Percentiles rank a stretch among this genome's conserved stretches.
Conservation (phyloP, 1,284 basidiomycete species). For the Erythrobasidium hasegawianum region DNA sequence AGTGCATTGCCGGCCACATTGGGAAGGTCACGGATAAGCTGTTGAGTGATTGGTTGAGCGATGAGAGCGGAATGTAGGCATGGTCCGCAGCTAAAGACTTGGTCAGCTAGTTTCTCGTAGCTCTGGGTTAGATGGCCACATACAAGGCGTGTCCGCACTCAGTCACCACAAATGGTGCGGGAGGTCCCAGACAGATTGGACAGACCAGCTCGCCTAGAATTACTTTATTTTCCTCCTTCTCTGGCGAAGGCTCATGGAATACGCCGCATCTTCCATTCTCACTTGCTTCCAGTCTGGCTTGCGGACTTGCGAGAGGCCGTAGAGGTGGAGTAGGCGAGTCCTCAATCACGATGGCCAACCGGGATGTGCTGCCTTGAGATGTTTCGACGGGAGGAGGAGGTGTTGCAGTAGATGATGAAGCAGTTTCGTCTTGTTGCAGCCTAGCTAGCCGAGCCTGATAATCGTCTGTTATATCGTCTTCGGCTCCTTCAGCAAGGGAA, state of each 20-base stretch:
- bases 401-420: too few relatives aligned
- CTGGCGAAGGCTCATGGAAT: not conserved
- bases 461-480: too few relatives aligned
- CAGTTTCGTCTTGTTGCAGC: too few relatives aligned
- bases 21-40: conserved; percentile 18
- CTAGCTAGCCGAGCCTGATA: too few relatives aligned
- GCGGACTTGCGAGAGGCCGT: conserved; percentile 26
- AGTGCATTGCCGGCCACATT: conserved; percentile 19
- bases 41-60: conserved; percentile 21
- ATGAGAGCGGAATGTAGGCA: conserved; percentile 25
- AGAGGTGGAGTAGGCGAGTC: conserved; percentile 32
- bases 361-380: conserved; percentile 10
- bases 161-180: conserved; percentile 41
- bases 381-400: too few relatives aligned
- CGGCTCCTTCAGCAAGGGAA: too few relatives aligned
- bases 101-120: not conserved
- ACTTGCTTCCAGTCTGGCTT: conserved; percentile 18
- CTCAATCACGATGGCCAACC: conserved; percentile 20
- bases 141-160: conserved; percentile 44
- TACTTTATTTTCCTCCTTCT: conserved; percentile 9
- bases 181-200: conserved; percentile 43
- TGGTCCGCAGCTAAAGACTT: conserved; percentile 23
- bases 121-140: too few relatives aligned
- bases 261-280: conserved; percentile 14
- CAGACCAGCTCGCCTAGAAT: conserved; percentile 37